A percentile compares a stretch with the other conserved stretches of the same genome.
Conservation (phyloP, 148 eudicot genomes). For the Heliosperma pusillum region DNA sequence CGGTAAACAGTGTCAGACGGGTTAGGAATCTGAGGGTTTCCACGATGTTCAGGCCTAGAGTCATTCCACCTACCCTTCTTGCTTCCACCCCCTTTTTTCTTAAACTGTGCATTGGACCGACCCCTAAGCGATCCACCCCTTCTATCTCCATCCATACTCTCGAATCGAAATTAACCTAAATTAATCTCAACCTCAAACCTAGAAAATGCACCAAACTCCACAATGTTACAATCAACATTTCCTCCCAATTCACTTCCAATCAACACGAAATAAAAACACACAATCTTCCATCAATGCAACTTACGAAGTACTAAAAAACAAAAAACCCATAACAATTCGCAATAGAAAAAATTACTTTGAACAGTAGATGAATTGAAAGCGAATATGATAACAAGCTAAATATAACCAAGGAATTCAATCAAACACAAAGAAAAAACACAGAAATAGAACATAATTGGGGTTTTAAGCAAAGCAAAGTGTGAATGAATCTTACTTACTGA, state of each 20-base stretch:
- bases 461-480: constrained; percentile 18
- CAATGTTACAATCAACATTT: background rate
- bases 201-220: constrained; percentile 8
- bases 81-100: constrained; percentile 40
- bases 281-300: background rate
- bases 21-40: constrained; percentile 38
- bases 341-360: background rate
- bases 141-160: constrained; percentile 49
- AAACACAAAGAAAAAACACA: background rate
- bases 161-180: background rate
- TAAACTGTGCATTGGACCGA: constrained; percentile 43
- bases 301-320: background rate
- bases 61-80: constrained; percentile 43
- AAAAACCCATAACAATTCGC: background rate
- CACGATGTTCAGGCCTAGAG: constrained; percentile 32
- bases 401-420: background rate
- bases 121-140: constrained; percentile 32
- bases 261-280: background rate
- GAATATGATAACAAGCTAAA: background rate
- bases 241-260: background rate
- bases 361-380: background rate
- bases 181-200: background rate
- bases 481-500: constrained; percentile 8
- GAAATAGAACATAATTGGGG: constrained; percentile 16
- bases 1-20: constrained; percentile 63